Evolutionary conservation across 768 basidiomycete genomes (phyloP).

Genomic region (Amanita subjunquillea): DNA sequence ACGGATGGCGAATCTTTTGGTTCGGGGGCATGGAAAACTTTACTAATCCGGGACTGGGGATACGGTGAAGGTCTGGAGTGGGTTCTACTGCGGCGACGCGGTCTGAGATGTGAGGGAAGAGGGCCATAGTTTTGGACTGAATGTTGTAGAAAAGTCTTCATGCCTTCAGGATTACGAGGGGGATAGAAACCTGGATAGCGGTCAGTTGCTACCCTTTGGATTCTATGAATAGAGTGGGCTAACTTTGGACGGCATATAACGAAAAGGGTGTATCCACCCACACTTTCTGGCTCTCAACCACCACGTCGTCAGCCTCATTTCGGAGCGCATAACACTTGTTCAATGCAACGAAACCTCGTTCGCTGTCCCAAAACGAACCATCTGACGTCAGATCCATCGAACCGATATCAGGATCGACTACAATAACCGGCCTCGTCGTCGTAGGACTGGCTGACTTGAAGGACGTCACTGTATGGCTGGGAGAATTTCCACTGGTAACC

Average conservation of each 20-base stretch:
- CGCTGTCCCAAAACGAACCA: constrained; percentile 52
- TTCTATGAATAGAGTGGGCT: constrained; percentile 16
- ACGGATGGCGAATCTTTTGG: constrained; percentile 11
- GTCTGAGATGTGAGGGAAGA: constrained; percentile 62
- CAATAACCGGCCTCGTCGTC: constrained; percentile 32
- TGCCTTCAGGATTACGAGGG: constrained; percentile 47
- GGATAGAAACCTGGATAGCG: constrained; percentile 53
- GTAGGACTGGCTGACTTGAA: constrained; percentile 23
- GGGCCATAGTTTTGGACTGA: constrained; percentile 64
- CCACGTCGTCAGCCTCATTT: constrained; percentile 57
- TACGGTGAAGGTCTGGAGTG: constrained; percentile 70
- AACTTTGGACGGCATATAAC: constrained; percentile 62
- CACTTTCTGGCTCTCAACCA: constrained; percentile 50
- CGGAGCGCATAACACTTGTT: constrained; percentile 60
- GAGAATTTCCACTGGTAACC: constrained; percentile 22
- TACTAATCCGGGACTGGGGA: constrained; percentile 38
- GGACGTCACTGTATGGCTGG: constrained; percentile 17
- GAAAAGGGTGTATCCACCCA: constrained; percentile 74
- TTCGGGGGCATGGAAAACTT: constrained; percentile 35
- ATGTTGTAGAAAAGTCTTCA: constrained; percentile 65
- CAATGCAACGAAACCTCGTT: constrained; percentile 51
- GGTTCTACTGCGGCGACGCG: constrained; percentile 44
- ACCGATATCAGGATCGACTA: constrained; percentile 48
- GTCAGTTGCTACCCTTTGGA: constrained; percentile 1
- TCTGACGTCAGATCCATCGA: constrained; percentile 32